A percentile compares a stretch with the other conserved stretches of the same genome.
Evolutionary conservation across 176 grass and related monocot species (phyloP).

Genomic region (Elaeis guineensis): DNA sequence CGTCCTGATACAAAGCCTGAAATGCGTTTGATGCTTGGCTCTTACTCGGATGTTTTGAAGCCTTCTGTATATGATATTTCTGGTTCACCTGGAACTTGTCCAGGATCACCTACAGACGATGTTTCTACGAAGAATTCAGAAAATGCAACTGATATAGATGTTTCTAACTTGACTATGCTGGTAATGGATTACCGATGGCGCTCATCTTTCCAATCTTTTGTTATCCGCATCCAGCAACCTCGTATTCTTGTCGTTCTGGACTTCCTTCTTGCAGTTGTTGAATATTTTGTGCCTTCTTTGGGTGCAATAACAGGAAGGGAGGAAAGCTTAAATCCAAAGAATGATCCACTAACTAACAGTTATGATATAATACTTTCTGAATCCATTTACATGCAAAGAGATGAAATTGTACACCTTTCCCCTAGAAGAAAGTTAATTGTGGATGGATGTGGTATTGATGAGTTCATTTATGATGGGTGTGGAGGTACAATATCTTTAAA

Average conservation of each 20-base stretch:
- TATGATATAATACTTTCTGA: constrained; percentile 78
- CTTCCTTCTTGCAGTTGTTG: constrained; percentile 80
- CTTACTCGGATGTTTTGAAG: constrained; percentile 54
- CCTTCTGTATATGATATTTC: constrained; percentile 12
- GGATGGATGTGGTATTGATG: constrained; percentile 66
- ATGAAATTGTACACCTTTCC: constrained; percentile 63
- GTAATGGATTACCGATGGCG: constrained; percentile 97
- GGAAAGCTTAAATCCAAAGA: constrained; percentile 72
- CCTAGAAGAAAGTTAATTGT: constrained; percentile 90
- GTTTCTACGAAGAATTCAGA: constrained; percentile 14
- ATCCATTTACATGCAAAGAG: constrained; percentile 61
- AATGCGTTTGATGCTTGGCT: constrained; percentile 94
- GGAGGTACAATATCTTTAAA: constrained; percentile 81
- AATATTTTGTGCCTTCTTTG: constrained; percentile 88
- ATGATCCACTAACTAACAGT: constrained; percentile 66
- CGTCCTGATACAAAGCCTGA: constrained; percentile 85
- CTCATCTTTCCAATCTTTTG: constrained; percentile 84
- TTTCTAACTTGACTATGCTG: constrained; percentile 89
- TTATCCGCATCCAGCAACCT: constrained; percentile 87
- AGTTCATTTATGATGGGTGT: constrained; percentile 89
- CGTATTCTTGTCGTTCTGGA: constrained; percentile 84
- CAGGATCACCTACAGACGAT: not conserved
- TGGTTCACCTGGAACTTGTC: not conserved
- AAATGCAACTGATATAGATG: constrained; percentile 29
- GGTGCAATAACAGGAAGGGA: constrained; percentile 83